phyloP scores from a whole-genome alignment of 805 yeast species.

The Wickerhamiella galacta region DNA sequence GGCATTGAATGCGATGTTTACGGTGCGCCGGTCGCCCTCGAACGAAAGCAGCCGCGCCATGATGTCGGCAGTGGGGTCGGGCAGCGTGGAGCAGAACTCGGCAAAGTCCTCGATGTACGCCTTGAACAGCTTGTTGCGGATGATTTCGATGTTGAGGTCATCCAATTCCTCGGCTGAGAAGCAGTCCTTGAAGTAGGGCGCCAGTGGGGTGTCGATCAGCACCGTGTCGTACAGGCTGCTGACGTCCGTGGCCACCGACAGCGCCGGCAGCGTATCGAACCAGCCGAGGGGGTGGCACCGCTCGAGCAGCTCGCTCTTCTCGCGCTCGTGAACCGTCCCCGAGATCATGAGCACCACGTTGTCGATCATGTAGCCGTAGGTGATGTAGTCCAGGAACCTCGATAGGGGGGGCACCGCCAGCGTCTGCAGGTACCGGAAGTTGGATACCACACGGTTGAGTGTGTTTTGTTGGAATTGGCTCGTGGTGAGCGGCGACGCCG shows the following conservation, averaged over 20 bases:
- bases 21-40: slow-evolving; percentile 90
- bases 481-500: slow-evolving; percentile 71
- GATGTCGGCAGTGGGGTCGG: slow-evolving; percentile 62
- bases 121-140: slow-evolving; percentile 79
- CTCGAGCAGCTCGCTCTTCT: slow-evolving; percentile 67
- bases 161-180: slow-evolving; percentile 77
- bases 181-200: slow-evolving; percentile 88
- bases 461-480: slow-evolving; percentile 71
- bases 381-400: slow-evolving; percentile 77
- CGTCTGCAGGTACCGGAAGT: slow-evolving; percentile 69
- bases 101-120: slow-evolving; percentile 84
- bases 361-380: slow-evolving; percentile 97
- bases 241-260: slow-evolving; percentile 86
- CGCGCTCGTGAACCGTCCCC: slow-evolving; percentile 92
- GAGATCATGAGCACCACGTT: slow-evolving; percentile 91
- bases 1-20: slow-evolving; percentile 82
- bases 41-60: slow-evolving; percentile 66
- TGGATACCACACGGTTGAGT: slow-evolving; percentile 54
- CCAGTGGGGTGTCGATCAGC: slow-evolving; percentile 89
- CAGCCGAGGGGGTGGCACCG: slow-evolving; percentile 96
- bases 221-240: slow-evolving; percentile 88
- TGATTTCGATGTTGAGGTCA: slow-evolving; percentile 87
- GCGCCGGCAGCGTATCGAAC: slow-evolving; percentile 94
- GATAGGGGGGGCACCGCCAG: slow-evolving; percentile 71
- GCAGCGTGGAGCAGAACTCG: slow-evolving; percentile 46